Evolutionary conservation across 305 asterid species (phyloP), one percentile per base, ranked within the genome.

Genomic region (Fraxinus baroniana): DNA sequence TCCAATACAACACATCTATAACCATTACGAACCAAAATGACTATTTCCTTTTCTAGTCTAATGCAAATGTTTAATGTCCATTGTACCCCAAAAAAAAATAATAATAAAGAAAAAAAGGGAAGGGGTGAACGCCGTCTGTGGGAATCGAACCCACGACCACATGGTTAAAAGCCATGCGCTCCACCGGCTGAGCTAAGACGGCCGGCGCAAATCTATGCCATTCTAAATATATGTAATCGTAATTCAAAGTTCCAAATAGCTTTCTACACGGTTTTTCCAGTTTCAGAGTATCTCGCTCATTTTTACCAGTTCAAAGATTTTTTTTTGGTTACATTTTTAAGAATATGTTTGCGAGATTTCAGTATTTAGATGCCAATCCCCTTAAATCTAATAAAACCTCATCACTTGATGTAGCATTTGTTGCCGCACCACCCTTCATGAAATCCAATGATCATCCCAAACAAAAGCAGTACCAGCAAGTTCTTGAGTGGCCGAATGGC

Each of bases 331-430:
- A 64, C 35, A 46, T 37, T 6, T 83, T 8, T 41, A 55, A 20
- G 41, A 81, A 79, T 39, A 94, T 94, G 98, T 87, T 87, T 79
- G 87, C 84, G 62, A 90, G 89, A 73, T 81, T 89, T 57, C 93
- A 90, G 84, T 87, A 79, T 79, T 85, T 90, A 10, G 98, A 94
- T 82, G 73, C 87, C 83, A 89, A 68, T 55, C 87, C 92, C 75
- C 80, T 90, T 1, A 86, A 80, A 68, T 88, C 93, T 64, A 36
- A 86, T 13, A 89, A 85, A 66, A 77, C 88, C 74, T 74, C 86
- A 2, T 84, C 89, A 57, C 90, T 84, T 44, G 85, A 55, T 26
- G 79, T 81, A 4, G 90, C 86, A n/a, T 60, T 86, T 80, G 83
- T 91, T 18, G 80, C 87, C 13, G 82, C 84, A 66, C 90, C 90